Base-by-base conservation (phyloP, 2,329 filamentous ascomycete species). In the Nigrospora osmanthi region DNA sequence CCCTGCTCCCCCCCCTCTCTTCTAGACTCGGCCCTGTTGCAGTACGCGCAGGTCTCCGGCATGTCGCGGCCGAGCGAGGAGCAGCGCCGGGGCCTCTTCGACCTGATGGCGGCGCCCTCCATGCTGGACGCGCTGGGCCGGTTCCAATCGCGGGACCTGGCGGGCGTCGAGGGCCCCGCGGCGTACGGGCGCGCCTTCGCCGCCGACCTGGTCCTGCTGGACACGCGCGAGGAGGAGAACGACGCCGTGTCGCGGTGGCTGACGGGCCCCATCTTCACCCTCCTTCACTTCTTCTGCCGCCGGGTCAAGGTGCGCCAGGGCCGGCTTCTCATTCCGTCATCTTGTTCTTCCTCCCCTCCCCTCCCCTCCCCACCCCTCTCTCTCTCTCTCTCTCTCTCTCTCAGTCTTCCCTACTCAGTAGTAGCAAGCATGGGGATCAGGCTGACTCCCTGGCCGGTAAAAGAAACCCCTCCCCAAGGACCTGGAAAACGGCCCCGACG, bases 111-210 rank as follows among this genome's bases (percentile, higher is more conserved):
- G 30, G 35, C 38, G 17, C 41, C 44, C 33, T 41, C 44, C 11
- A 31, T 45, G 23, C 36, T 41, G 14, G 44, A 45, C 16, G 14
- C 38, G 3, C 34, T 45, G 10, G 44, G 44, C 38, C 31, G 16
- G 19, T 45, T 45, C 32, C 44, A 45, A 34, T 45, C 38, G 12
- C 38, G 32, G 12, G 44, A 45, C 34, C 34, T 45, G 14, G 44
- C 44, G 2, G 44, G 44, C 28, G 17, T 34, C 19, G 38, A 42
- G 14, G 44, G 44, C 19, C 44, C 44, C 10, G 35, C 32, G n/a
- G 17, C 35, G 11, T 45, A 45, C n/a, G n/a, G 15, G 4, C 3
- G 4, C 14, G 30, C 23, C 7, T 19, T 31, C 10, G 19, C 38
- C n/a, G 16, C 35, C n/a, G 44, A 45, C 23, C 23, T 45, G 33